These are phyloP conservation scores for Rubroboletus pulcherrimus DNA, from an alignment of 768 basidiomycete genomes.

Conservation along the genomic window DNA sequence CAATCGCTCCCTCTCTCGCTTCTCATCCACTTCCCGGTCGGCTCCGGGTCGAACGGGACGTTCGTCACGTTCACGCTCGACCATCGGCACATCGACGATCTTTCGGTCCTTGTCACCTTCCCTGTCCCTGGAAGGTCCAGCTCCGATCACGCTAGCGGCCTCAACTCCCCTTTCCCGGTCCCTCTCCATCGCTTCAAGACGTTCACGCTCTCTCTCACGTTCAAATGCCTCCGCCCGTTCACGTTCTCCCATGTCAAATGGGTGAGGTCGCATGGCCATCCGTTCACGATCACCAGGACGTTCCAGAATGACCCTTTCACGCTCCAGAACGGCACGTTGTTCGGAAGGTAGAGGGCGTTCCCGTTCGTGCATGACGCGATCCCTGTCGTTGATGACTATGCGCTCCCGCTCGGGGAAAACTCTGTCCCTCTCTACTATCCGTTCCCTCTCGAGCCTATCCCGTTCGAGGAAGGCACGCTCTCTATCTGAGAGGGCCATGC, in stretches of 20 bases:
- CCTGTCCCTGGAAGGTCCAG: constrained; percentile 18
- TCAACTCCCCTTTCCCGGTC: constrained; percentile 31
- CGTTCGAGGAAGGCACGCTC: constrained; percentile 24
- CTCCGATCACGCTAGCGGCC: not conserved
- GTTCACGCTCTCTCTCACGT: constrained; percentile 33
- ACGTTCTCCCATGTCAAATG: constrained; percentile 22
- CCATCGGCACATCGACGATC: constrained; percentile 9
- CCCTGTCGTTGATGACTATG: constrained; percentile 22
- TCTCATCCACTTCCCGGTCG: constrained; percentile 23
- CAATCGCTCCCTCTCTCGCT: constrained; percentile 27
- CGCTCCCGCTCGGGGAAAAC: constrained; percentile 22
- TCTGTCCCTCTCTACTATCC: constrained; percentile 22
- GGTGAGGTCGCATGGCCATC: constrained; percentile 18
- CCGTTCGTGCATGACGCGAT: constrained; percentile 23
- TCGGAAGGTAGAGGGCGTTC: constrained; percentile 19
- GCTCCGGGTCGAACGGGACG: constrained; percentile 14
- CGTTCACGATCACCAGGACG: constrained; percentile 27
- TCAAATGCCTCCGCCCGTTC: constrained; percentile 31
- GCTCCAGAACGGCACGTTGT: constrained; percentile 17
- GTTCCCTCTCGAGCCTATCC: constrained; percentile 22
- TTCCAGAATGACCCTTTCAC: constrained; percentile 21
- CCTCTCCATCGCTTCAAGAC: constrained; percentile 25
- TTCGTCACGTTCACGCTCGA: constrained; percentile 24
- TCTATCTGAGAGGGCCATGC: constrained; percentile 16
- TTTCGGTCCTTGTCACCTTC: constrained; percentile 25